Evolutionary conservation across 768 basidiomycete species (phyloP).

Genomic region (Mycena rebaudengoi): DNA sequence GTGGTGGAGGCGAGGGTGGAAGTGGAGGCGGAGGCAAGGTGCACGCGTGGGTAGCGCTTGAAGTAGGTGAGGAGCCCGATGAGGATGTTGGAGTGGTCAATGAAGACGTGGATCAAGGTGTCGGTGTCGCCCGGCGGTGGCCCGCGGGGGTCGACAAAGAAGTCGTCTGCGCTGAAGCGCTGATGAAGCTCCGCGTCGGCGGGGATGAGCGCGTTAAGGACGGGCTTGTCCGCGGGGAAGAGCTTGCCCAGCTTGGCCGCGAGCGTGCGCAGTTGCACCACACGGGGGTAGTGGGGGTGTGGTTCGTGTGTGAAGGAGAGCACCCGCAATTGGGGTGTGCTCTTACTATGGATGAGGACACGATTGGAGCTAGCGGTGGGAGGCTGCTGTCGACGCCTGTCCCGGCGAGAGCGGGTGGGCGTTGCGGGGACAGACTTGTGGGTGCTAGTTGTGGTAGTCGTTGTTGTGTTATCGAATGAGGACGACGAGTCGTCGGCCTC

Average conservation of each 20-base stretch:
- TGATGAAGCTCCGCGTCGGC: constrained; percentile 19
- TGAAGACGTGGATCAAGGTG: constrained; percentile 48
- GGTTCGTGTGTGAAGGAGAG: constrained; percentile 16
- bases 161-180: constrained; percentile 22
- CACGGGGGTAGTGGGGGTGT: constrained; percentile 28
- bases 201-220: constrained; percentile 22
- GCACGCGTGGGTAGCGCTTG: constrained; percentile 58
- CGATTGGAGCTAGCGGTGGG: constrained; percentile 19
- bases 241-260: constrained; percentile 30
- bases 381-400: constrained; percentile 24
- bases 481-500: constrained; percentile 38
- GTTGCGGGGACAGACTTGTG: constrained; percentile 25
- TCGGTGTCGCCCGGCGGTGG: constrained; percentile 28
- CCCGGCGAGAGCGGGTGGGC: constrained; percentile 24
- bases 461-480: constrained; percentile 31
- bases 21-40: constrained; percentile 17
- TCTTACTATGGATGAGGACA: constrained; percentile 26
- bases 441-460: constrained; percentile 25
- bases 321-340: constrained; percentile 31
- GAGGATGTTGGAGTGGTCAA: constrained; percentile 83
- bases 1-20: not conserved
- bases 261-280: constrained; percentile 28
- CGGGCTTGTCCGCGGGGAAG: constrained; percentile 30
- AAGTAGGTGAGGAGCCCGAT: constrained; percentile 81
- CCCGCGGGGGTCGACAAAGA: constrained; percentile 35